Percentiles rank a stretch among this genome's conserved stretches.
Evolutionary conservation across 768 basidiomycete species (phyloP).

Genomic region (Lactifluus subvellereus): DNA sequence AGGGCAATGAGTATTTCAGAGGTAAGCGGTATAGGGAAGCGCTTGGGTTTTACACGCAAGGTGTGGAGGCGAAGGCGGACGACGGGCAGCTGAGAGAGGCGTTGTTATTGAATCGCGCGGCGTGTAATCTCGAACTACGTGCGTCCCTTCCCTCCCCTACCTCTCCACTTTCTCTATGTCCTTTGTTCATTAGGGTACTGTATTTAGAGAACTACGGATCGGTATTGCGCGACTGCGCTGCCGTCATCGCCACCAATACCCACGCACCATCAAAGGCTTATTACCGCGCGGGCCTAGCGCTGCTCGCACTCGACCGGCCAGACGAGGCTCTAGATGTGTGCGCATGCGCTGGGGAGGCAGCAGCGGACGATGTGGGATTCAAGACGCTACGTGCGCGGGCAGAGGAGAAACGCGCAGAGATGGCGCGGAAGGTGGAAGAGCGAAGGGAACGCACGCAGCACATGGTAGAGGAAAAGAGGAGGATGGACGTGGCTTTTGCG

Average conservation of each 20-base stretch:
- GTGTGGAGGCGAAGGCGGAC: too few species aligned
- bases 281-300: too few species aligned
- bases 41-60: too few species aligned
- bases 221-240: conserved; percentile 62
- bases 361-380: conserved; percentile 52
- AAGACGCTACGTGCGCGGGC: conserved; percentile 44
- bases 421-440: conserved; percentile 47
- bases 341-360: conserved; percentile 55
- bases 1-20: too few species aligned
- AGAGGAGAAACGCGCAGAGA: conserved; percentile 41
- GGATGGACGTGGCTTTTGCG: conserved; percentile 54
- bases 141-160: conserved; percentile 27
- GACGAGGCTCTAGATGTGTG: conserved; percentile 80
- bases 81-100: too few species aligned
- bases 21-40: too few species aligned
- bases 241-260: conserved; percentile 53
- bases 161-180: not conserved
- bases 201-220: conserved; percentile 45
- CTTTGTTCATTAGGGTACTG: not conserved
- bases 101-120: too few species aligned
- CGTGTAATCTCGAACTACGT: conserved; percentile 52
- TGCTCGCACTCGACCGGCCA: too few species aligned
- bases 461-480: conserved; percentile 47
- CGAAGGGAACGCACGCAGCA: conserved; percentile 43
- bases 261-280: conserved; percentile 53